Evolutionary conservation across 140 eudicot species (phyloP), one percentile per base, ranked within the genome.

Genomic region (Oenanthe javanica): DNA sequence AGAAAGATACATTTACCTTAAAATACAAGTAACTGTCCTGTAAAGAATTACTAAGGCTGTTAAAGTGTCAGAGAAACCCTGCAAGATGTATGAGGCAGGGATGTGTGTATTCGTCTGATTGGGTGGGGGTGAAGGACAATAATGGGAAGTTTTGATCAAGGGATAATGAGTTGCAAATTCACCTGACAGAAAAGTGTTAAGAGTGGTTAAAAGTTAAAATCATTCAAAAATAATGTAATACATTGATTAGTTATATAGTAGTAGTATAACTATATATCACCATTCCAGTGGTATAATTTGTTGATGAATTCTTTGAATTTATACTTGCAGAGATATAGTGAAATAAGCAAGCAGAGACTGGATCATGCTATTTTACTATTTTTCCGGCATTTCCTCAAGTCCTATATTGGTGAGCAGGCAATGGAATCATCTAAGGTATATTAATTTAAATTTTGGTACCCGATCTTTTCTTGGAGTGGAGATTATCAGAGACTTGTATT

Each of bases 401-500:
- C 86, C 45, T 87, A 89, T 82, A 85, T 89, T 38, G 93, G 90
- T 46, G 91, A 87, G 13, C 88, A 85, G 55, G 90, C 89, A 5
- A 87, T 87, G 86, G 86, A 87, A 54, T 84, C 88, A 27, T 87
- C 90, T n/a, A 89, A 89, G 93, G 90, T 87, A 79, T 78, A 0
- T 9, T 18, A 9, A 61, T 77, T 55, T 12, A 10, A 79, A 52
- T 49, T 18, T 54, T 77, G 36, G 13, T 16, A 38, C 51, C 8
- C 19, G 9, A 54, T 43, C 49, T 0, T 16, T 54, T 31, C 49
- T 18, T 6, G 27, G 31, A 25, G 14, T 75, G 48, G 79, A 50
- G 15, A 59, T 38, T 16, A 16, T 13, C 19, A 75, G 79, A 16
- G 7, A 4, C 48, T 77, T 40, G 50, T 77, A 15, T 9, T 77